Percentiles rank a stretch among this genome's conserved stretches.
These are phyloP conservation scores for Nannochloropsis limnetica DNA, from an alignment of 352 stramenopile genomes.

Conservation along the genomic window DNA sequence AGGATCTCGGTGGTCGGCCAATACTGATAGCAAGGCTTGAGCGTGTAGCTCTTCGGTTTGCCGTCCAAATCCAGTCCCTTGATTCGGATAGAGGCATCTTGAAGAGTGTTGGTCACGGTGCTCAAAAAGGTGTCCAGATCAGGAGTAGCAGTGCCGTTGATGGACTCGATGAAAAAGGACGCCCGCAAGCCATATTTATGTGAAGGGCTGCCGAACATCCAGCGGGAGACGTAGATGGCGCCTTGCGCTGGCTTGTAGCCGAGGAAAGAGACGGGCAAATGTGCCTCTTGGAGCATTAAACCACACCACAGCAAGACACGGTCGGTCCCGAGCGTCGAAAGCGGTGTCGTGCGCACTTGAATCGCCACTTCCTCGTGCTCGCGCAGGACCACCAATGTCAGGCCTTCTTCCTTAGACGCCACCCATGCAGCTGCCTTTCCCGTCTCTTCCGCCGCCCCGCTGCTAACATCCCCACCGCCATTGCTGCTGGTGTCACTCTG, in stretches of 20 bases:
- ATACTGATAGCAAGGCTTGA: slow-evolving; percentile 79
- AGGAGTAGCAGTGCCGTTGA: slow-evolving; percentile 69
- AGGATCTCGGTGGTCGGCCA: slow-evolving; percentile 72
- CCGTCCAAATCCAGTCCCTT: slow-evolving; percentile 78
- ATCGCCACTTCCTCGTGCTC: slow-evolving; percentile 31
- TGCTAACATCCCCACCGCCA: background rate
- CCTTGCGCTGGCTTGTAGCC: slow-evolving; percentile 55
- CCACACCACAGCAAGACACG: slow-evolving; percentile 77
- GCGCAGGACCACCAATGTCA: slow-evolving; percentile 18
- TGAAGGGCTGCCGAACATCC: slow-evolving; percentile 75
- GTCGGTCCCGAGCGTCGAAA: slow-evolving; percentile 66
- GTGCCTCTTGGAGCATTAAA: slow-evolving; percentile 75
- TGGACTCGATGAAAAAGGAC: slow-evolving; percentile 70
- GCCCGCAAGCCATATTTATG: slow-evolving; percentile 77
- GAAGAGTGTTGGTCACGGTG: slow-evolving; percentile 67
- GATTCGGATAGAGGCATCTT: slow-evolving; percentile 70
- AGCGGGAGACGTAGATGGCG: slow-evolving; percentile 74
- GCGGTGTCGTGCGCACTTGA: slow-evolving; percentile 40
- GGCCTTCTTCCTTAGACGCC: background rate
- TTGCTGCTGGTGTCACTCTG: background rate
- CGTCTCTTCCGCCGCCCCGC: background rate
- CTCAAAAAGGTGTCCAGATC: slow-evolving; percentile 71
- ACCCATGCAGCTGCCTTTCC: background rate
- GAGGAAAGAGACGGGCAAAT: slow-evolving; percentile 67
- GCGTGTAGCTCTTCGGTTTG: slow-evolving; percentile 74